These are phyloP conservation scores for Plasmodium malariae DNA, from an alignment of 169 alveolate species.

Conservation along the genomic window DNA sequence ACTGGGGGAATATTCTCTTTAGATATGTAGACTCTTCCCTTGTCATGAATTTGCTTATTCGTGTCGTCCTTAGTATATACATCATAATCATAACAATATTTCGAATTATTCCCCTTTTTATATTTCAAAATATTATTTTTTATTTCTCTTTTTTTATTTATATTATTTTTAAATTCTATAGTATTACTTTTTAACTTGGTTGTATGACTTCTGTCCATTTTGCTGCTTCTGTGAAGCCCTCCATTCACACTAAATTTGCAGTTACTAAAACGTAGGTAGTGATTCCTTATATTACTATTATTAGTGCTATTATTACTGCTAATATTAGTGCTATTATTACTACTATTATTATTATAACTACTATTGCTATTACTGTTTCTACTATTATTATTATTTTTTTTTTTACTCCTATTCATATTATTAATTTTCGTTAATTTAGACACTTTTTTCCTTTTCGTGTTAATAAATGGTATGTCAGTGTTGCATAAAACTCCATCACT, in stretches of 20 bases:
- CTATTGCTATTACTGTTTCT: too few relatives aligned
- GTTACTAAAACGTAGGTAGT: neutral
- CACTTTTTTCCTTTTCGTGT: neutral
- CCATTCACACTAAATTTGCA: neutral
- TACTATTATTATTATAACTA: too few relatives aligned
- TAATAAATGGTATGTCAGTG: neutral
- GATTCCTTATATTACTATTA: neutral
- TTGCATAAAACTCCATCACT: neutral
- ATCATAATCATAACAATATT: neutral
- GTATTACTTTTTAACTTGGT: neutral
- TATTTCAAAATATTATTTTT: constrained; percentile 9
- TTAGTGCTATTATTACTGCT: neutral
- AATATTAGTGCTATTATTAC: too few relatives aligned
- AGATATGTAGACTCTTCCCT: neutral
- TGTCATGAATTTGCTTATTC: neutral
- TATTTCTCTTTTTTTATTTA: constrained; percentile 16
- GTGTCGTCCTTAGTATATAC: neutral
- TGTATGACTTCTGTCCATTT: neutral
- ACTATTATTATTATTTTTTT: too few relatives aligned
- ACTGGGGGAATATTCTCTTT: neutral
- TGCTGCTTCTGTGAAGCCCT: neutral
- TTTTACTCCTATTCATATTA: neutral
- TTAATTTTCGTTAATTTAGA: neutral
- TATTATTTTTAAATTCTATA: neutral
- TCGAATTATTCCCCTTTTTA: neutral